A percentile compares a stretch with the other conserved stretches of the same genome.
These are phyloP conservation scores for Ailanthus altissimus DNA, from an alignment of 345 rosid species.

Conservation along the genomic window DNA sequence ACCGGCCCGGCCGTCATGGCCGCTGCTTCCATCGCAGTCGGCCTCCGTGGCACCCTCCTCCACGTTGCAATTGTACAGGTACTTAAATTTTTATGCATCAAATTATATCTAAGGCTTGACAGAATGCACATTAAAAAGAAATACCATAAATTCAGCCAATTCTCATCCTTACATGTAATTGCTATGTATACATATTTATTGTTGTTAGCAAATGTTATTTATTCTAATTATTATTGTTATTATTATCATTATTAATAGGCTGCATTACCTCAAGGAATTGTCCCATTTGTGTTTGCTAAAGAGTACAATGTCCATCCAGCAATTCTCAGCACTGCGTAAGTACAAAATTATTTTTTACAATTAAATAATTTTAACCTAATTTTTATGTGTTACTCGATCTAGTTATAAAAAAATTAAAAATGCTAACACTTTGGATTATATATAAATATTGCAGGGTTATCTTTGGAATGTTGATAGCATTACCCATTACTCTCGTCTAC, in stretches of 20 bases:
- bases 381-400: neutral
- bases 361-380: neutral
- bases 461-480: constrained; percentile 94
- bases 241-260: constrained; percentile 46
- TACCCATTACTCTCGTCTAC: constrained; percentile 91
- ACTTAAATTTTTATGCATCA: neutral
- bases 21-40: constrained; percentile 74
- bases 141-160: neutral
- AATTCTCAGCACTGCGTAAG: constrained; percentile 84
- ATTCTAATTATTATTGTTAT: neutral
- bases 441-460: constrained; percentile 79
- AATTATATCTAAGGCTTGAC: too few relatives aligned
- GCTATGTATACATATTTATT: too few relatives aligned
- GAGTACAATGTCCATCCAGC: constrained; percentile 87
- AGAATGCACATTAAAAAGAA: too few relatives aligned
- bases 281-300: constrained; percentile 89
- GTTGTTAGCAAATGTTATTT: neutral
- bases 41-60: constrained; percentile 80
- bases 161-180: too few relatives aligned
- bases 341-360: neutral
- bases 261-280: constrained; percentile 87
- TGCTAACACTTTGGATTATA: neutral
- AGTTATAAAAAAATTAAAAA: neutral
- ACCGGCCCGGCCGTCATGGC: constrained; percentile 97
- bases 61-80: constrained; percentile 96